A percentile compares a stretch with the other conserved stretches of the same genome.
Conservation (phyloP, 345 rosid genomes). For the Rhodamnia argentea region DNA sequence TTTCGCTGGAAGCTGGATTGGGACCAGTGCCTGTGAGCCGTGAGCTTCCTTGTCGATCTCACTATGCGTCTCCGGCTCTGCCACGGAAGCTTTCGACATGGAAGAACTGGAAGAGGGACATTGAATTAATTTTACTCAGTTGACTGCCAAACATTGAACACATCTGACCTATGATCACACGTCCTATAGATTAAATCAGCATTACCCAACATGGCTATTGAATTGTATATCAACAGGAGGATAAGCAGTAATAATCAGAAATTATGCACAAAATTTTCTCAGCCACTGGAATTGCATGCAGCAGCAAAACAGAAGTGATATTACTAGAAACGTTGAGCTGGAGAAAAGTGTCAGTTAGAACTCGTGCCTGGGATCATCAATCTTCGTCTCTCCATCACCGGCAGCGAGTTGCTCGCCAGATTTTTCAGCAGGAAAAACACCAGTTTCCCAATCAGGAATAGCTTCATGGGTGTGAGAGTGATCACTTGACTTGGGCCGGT, state of each 20-base stretch:
- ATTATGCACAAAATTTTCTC: neutral
- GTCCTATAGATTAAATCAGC: neutral
- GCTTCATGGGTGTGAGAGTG: neutral
- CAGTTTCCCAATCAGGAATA: neutral
- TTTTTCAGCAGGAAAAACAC: neutral
- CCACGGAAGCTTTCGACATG: neutral
- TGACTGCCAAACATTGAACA: neutral
- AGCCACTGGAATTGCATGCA: neutral
- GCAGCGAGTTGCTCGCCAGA: neutral
- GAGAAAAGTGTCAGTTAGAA: neutral
- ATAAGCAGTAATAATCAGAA: neutral
- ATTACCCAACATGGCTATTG: neutral
- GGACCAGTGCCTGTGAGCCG: conserved; percentile 25
- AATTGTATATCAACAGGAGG: neutral
- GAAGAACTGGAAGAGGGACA: conserved; percentile 5
- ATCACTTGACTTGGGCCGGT: neutral
- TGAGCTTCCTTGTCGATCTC: conserved; percentile 10
- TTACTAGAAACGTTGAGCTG: neutral
- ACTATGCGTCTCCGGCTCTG: conserved; percentile 2
- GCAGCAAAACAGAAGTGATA: neutral
- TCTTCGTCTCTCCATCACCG: neutral
- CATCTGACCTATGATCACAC: neutral
- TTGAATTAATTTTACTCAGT: neutral
- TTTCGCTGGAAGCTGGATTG: conserved; percentile 2
- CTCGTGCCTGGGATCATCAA: neutral